Evolutionary conservation across 805 yeast species (phyloP), one percentile per base, ranked within the genome.

Genomic region (Pichia manshurica): DNA sequence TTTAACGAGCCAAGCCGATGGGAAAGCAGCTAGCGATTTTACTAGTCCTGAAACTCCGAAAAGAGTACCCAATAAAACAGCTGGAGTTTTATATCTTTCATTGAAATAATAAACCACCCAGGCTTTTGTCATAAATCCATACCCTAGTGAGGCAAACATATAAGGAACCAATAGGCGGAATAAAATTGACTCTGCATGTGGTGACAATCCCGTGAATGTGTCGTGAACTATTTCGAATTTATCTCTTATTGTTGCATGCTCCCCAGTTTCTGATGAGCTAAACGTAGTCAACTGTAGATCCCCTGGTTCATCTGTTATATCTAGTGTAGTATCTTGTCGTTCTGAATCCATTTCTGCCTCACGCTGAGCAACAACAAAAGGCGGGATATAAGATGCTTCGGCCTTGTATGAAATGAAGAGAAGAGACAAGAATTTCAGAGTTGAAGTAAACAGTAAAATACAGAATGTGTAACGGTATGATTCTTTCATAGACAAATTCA

Each of bases 31-130:
- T 1, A 82, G 55, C 1, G 89, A 77, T 60, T 82, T 83, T 15
- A 81, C 67, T 13, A 81, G 53, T 54, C 80, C 84, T 1, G 87
- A 77, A 32, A 69, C 53, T 56, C 85, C 85, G 62, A 87, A 87
- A 23, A 88, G 66, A 1, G 74, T 53, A 5, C 96, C 96, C 40
- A 88, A 65, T 0, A 72, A 64, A 0, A 81, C 66, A 3, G 89
- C 79, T 1, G 80, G 63, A 25, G 79, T 64, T 2, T 62, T 54
- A 56, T 82, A 88, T 13, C 68, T 63, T 32, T 72, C 74, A 47
- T 79, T 76, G 69, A 87, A 82, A 65, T 86, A 89, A 62, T 83
- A 89, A 36, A 88, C 87, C 38, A 84, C 73, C 96, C 96, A 90
- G 1, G 96, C 84, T 40, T 81, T 72, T 2, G 95, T 82, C 88